phyloP scores from a whole-genome alignment of 495 filamentous ascomycete genomes.

The Aspergillus incahuasiensis region DNA sequence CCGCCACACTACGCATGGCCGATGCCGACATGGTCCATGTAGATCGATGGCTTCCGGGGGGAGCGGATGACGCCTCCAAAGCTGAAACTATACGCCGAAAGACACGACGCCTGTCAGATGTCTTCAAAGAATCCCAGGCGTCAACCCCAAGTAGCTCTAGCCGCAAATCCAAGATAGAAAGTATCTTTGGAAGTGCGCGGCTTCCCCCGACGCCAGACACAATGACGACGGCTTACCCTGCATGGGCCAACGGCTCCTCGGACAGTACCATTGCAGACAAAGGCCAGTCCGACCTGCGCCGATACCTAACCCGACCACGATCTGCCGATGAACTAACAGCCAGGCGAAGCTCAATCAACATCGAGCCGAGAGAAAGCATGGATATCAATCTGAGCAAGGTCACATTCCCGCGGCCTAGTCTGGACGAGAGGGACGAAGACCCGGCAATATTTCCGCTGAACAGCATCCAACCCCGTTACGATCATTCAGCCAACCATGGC shows the following conservation, averaged over 20 bases:
- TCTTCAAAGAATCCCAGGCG: constrained; percentile 14
- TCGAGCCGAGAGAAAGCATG: constrained; percentile 26
- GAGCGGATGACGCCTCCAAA: constrained; percentile 14
- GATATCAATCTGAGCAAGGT: constrained; percentile 31
- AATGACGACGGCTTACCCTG: constrained; percentile 39
- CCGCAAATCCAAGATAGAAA: constrained; percentile 27
- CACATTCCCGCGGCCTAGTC: constrained; percentile 21
- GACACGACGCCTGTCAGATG: constrained; percentile 17
- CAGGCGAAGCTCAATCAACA: constrained; percentile 27
- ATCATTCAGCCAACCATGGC: constrained; percentile 18
- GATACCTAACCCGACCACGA: constrained; percentile 28
- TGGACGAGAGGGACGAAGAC: constrained; percentile 21
- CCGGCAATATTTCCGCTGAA: constrained; percentile 33
- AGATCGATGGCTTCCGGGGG: constrained; percentile 29
- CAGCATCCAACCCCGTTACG: constrained; percentile 24
- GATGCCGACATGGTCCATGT: constrained; percentile 24
- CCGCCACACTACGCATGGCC: constrained; percentile 6
- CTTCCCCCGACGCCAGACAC: constrained; percentile 45
- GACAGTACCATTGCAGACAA: constrained; percentile 30
- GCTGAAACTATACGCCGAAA: constrained; percentile 20
- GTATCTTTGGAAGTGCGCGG: constrained; percentile 31
- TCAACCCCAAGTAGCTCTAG: constrained; percentile 22
- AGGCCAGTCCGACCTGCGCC: constrained; percentile 20
- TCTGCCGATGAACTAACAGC: constrained; percentile 33
- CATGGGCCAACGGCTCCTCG: constrained; percentile 31